Evolutionary conservation across 192 early-diverging fungal species (phyloP), one percentile per base, ranked within the genome.

Genomic region (Mortierella antarctica): DNA sequence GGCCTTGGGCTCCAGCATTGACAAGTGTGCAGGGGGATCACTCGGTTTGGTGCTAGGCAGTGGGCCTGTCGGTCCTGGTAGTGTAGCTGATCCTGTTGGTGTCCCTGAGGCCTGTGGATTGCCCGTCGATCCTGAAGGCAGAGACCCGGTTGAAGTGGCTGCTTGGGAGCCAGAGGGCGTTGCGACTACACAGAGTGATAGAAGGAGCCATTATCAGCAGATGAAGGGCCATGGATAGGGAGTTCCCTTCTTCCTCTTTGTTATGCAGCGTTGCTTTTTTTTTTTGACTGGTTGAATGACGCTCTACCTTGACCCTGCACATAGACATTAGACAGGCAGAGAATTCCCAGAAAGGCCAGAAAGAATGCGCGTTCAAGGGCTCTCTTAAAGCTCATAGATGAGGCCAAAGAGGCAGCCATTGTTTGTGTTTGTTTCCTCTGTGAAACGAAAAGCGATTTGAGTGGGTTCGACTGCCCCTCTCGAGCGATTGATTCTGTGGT

Each of bases 271-370:
- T 31, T 31, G 31, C 3, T 31, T 1, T 31, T 31, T 1, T 31
- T 31, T 31, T 31, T 31, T 1, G 31, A 31, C 31, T 31, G 31
- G 31, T 31, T 31, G 31, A 31, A 31, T 31, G 31, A 31, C 31
- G 31, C 31, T 31, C 31, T 77, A 79, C 75, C 75, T 79, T 79
- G 75, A 62, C 62, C 69, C 68, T 71, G 69, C 48, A 67, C 75
- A 61, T 61, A 21, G 39, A 70, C 51, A 58, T 65, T 62, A 40
- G 75, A 79, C 51, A 79, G 46, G 40, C 75, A 79, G 11, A 71
- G 57, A 12, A 79, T 52, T 11, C 68, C 75, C 18, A 79, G 17
- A 41, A 79, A 45, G 8, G 58, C 68, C 14, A 79, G n/a, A 18
- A 66, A 14, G n/a, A 64, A 47, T 2, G 69, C 14, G 2, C 75